Percentiles rank a stretch among this genome's conserved stretches.
These are phyloP conservation scores for Saccharomycopsis vini DNA, from an alignment of 805 yeast species.

Conservation along the genomic window DNA sequence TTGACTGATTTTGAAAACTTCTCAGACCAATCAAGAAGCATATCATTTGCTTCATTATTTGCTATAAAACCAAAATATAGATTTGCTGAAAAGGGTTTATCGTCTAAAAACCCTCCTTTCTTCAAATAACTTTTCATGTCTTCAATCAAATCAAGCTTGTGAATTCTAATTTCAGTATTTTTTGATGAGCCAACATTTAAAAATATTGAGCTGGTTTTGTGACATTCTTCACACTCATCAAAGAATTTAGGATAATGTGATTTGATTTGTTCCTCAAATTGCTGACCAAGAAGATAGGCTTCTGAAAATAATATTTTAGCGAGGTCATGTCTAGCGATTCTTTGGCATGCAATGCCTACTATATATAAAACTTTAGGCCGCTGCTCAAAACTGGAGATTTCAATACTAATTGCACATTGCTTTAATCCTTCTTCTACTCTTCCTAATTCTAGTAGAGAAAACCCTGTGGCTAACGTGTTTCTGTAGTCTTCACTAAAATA, in stretches of 20 bases:
- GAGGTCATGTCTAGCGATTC: background rate
- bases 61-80: background rate
- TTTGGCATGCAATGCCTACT: background rate
- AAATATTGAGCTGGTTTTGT: too few relatives aligned
- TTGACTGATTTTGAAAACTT: too few relatives aligned
- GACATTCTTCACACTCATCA: too few relatives aligned
- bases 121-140: background rate
- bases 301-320: background rate
- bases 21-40: too few relatives aligned
- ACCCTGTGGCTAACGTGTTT: constrained; percentile 10
- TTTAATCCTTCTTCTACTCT: constrained; percentile 5
- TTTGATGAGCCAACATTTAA: too few relatives aligned
- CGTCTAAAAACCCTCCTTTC: background rate
- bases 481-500: constrained; percentile 7
- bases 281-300: background rate
- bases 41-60: background rate
- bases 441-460: constrained; percentile 4
- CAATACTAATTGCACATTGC: constrained; percentile 15
- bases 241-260: too few relatives aligned
- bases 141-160: background rate
- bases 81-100: background rate
- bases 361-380: constrained; percentile 1
- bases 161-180: too few relatives aligned
- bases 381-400: constrained; percentile 6
- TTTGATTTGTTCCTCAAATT: too few relatives aligned